These are phyloP conservation scores for Arthroderma sp. DNA, from an alignment of 2,329 filamentous ascomycete genomes.

Conservation along the genomic window DNA sequence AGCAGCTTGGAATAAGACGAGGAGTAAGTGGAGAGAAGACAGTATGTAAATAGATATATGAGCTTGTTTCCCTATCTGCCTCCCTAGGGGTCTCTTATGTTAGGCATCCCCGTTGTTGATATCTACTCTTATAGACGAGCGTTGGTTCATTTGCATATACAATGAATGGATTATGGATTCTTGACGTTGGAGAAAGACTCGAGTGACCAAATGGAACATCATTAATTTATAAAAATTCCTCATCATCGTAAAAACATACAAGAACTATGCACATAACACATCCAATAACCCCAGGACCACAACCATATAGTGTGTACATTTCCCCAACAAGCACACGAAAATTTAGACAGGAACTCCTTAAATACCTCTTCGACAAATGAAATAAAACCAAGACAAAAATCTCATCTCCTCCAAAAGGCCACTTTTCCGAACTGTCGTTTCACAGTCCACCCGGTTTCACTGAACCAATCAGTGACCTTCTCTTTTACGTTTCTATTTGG, in stretches of 20 bases:
- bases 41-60: conserved; percentile 24
- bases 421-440: conserved; percentile 25
- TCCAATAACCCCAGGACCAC: conserved; percentile 1
- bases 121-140: neutral
- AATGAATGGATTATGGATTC: neutral
- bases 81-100: too few relatives aligned
- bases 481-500: conserved; percentile 24
- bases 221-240: neutral
- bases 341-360: neutral
- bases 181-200: neutral
- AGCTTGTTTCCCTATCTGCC: neutral
- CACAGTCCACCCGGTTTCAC: conserved; percentile 26
- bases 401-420: conserved; percentile 32
- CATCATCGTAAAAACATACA: neutral
- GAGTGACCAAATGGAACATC: neutral
- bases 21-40: conserved; percentile 41
- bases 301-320: neutral
- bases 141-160: conserved; percentile 2
- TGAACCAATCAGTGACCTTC: conserved; percentile 26
- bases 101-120: neutral
- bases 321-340: neutral
- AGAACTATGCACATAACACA: neutral
- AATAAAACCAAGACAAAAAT: neutral
- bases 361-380: neutral
- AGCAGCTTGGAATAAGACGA: conserved; percentile 38